Conservation (phyloP, 176 grass and related monocot species). For the Guadua angustifolia region DNA sequence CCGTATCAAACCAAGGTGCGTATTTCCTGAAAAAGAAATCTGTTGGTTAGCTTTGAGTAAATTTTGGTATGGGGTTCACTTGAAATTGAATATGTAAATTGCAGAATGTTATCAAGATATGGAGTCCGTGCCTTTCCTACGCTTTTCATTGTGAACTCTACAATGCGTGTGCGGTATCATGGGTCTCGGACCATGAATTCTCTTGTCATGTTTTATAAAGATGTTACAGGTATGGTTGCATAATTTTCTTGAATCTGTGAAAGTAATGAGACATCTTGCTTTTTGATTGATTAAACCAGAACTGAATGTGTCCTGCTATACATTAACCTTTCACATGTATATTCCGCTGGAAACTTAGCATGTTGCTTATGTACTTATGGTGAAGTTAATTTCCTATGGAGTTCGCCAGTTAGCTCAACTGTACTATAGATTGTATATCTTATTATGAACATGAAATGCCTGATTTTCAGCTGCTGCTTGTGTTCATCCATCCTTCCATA, state of each 20-base stretch:
- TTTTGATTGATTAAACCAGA: slow-evolving; percentile 19
- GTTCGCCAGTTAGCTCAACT: neutral
- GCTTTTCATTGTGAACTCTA: slow-evolving; percentile 82
- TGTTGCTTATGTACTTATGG: slow-evolving; percentile 23
- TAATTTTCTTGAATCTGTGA: neutral
- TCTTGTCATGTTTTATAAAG: slow-evolving; percentile 73
- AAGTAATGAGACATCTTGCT: neutral
- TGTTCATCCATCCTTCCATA: neutral
- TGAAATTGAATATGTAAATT: slow-evolving; percentile 40
- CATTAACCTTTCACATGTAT: slow-evolving; percentile 21
- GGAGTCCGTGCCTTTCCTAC: slow-evolving; percentile 79
- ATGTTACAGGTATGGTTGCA: slow-evolving; percentile 67
- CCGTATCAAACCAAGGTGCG: slow-evolving; percentile 77
- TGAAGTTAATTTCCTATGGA: neutral
- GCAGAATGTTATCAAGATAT: slow-evolving; percentile 87
- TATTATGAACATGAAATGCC: neutral
- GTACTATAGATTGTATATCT: neutral
- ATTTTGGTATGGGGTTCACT: neutral
- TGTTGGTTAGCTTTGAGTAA: neutral
- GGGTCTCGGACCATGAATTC: slow-evolving; percentile 73
- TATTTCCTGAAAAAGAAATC: slow-evolving; percentile 17
- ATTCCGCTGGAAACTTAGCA: slow-evolving; percentile 11
- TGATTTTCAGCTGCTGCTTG: neutral
- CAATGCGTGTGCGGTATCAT: slow-evolving; percentile 69
- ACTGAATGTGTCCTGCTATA: neutral